Conservation (phyloP, 345 rosid species). For the Ricinus communis region DNA sequence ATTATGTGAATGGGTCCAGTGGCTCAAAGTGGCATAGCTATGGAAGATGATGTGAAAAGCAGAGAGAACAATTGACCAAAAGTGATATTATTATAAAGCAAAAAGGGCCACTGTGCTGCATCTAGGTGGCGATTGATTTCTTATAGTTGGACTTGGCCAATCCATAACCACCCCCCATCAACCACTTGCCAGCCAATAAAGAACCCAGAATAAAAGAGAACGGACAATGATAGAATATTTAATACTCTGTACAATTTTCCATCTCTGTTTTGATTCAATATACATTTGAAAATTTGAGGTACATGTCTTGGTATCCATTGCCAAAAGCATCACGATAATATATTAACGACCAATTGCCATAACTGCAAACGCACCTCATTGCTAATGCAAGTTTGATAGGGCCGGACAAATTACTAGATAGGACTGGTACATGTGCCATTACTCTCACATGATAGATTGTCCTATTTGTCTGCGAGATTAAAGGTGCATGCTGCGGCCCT, state of each 20-base stretch:
- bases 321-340: conserved; percentile 8
- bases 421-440: no score
- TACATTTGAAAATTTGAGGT: conserved; percentile 9
- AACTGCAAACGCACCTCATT: not conserved
- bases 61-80: conserved; percentile 2
- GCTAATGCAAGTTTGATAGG: no score
- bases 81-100: not conserved
- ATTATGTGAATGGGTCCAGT: not conserved
- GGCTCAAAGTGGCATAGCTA: not conserved
- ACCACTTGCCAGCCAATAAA: conserved; percentile 10
- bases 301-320: not conserved
- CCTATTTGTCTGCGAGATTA: no score
- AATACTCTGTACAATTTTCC: not conserved
- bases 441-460: no score
- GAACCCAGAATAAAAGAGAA: not conserved
- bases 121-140: conserved; percentile 2
- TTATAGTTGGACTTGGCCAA: conserved; percentile 4
- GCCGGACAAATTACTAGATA: no score
- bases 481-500: no score
- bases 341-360: not conserved
- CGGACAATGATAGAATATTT: not conserved
- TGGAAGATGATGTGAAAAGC: not conserved
- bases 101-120: conserved; percentile 18
- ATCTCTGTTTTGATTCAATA: conserved; percentile 13
- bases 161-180: conserved; percentile 3